Conservation (phyloP, 345 rosid species). For the Carallia brachiata region DNA sequence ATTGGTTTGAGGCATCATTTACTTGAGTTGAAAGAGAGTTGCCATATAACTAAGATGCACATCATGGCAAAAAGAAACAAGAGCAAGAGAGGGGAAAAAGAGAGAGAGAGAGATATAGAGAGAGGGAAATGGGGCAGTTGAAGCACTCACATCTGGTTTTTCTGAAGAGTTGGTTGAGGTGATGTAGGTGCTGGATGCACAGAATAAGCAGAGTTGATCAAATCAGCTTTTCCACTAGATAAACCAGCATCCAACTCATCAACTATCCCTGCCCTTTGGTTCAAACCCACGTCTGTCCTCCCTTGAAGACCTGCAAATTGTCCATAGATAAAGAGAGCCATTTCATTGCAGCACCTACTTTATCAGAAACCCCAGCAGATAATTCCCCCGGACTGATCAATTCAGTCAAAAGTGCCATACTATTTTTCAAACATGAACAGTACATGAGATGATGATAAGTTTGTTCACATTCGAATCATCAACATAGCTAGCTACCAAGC, state of each 20-base stretch:
- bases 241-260: slow-evolving; percentile 29
- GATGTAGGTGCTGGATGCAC: no score
- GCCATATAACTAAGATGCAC: no score
- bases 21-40: no score
- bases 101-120: no score
- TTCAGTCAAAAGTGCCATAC: slow-evolving; percentile 10
- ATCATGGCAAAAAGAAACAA: no score
- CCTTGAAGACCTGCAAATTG: slow-evolving; percentile 42
- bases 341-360: slow-evolving; percentile 20
- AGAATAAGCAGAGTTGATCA: no score
- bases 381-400: slow-evolving; percentile 16
- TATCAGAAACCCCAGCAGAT: slow-evolving; percentile 32
- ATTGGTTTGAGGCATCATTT: no score
- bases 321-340: slow-evolving; percentile 22
- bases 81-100: no score
- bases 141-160: no score
- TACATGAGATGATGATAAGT: slow-evolving; percentile 19
- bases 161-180: no score
- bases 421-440: slow-evolving; percentile 20
- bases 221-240: slow-evolving; percentile 12
- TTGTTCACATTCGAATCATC: slow-evolving; percentile 12
- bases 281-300: slow-evolving; percentile 37
- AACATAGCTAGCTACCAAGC: slow-evolving; percentile 4
- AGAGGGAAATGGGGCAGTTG: no score
- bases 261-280: slow-evolving; percentile 24